phyloP scores from a whole-genome alignment of 2,329 filamentous ascomycete species.

The Beauveria varroae region DNA sequence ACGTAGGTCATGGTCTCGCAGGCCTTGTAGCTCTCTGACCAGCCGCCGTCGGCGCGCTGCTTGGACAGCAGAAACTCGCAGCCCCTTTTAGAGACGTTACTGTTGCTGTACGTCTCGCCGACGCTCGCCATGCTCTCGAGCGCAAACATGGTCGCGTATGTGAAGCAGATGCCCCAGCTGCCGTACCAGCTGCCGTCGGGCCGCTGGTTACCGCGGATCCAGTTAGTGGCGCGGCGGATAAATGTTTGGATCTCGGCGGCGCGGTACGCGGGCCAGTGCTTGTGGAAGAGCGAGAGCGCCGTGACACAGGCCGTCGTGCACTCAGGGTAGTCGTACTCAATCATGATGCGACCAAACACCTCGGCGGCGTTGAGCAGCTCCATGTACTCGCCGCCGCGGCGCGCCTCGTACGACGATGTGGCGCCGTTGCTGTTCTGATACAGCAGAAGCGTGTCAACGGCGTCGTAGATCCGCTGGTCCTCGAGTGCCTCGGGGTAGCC shows the following conservation, averaged over 20 bases:
- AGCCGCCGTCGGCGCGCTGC: slow-evolving; percentile 84
- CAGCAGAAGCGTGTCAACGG: slow-evolving; percentile 80
- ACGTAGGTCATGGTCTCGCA: slow-evolving; percentile 71
- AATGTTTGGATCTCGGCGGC: slow-evolving; percentile 65
- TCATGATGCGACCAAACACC: slow-evolving; percentile 95
- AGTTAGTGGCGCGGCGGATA: slow-evolving; percentile 65
- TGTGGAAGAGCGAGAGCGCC: slow-evolving; percentile 72
- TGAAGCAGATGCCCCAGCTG: slow-evolving; percentile 96
- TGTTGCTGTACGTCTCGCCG: slow-evolving; percentile 75
- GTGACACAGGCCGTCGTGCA: slow-evolving; percentile 95
- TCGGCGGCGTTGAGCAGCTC: slow-evolving; percentile 92
- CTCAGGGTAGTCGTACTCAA: slow-evolving; percentile 96
- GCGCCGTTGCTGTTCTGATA: slow-evolving; percentile 86
- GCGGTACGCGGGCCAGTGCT: slow-evolving; percentile 76
- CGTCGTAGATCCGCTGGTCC: slow-evolving; percentile 73
- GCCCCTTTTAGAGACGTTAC: slow-evolving; percentile 60
- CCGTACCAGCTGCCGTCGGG: slow-evolving; percentile 94
- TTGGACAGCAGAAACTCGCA: slow-evolving; percentile 82
- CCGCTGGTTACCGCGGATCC: slow-evolving; percentile 73
- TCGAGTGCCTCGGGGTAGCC: slow-evolving; percentile 69
- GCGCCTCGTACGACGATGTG: slow-evolving; percentile 83
- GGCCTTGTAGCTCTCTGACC: slow-evolving; percentile 88
- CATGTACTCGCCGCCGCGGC: slow-evolving; percentile 67
- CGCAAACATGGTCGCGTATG: slow-evolving; percentile 94
- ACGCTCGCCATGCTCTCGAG: slow-evolving; percentile 76